Conservation (phyloP, 2,329 filamentous ascomycete genomes). For the Sclerotinia nivalis region DNA sequence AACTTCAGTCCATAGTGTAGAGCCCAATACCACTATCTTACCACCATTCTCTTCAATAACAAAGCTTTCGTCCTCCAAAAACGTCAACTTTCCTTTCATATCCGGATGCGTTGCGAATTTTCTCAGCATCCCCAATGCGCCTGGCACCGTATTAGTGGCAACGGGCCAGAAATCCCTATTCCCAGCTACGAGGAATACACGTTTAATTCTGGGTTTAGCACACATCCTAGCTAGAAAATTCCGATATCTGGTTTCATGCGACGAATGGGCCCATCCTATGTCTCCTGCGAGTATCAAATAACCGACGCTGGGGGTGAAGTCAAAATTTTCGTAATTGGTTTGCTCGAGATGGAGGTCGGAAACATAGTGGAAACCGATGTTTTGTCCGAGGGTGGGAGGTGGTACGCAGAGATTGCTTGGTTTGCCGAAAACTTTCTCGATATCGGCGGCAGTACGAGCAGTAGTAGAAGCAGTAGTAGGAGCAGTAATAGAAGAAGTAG, state of each 20-base stretch:
- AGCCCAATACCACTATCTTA: constrained; percentile 4
- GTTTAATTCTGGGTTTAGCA: background rate
- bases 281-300: constrained; percentile 11
- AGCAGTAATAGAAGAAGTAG: background rate
- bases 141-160: background rate
- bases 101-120: background rate
- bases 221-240: constrained; percentile 8
- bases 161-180: constrained; percentile 9
- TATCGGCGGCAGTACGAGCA: background rate
- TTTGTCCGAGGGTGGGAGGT: background rate
- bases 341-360: constrained; percentile 19
- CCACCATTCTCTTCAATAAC: background rate
- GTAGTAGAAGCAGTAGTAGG: background rate
- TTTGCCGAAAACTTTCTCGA: background rate
- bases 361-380: constrained; percentile 6
- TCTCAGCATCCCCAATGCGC: background rate
- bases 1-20: constrained; percentile 1
- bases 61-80: background rate
- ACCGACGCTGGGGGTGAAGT: background rate
- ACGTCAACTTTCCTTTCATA: background rate
- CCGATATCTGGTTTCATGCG: background rate
- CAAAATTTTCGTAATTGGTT: background rate
- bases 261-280: background rate
- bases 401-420: background rate
- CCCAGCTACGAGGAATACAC: constrained; percentile 10